Base-by-base conservation (phyloP, 768 basidiomycete genomes). In the Fistulinella prunicolor region DNA sequence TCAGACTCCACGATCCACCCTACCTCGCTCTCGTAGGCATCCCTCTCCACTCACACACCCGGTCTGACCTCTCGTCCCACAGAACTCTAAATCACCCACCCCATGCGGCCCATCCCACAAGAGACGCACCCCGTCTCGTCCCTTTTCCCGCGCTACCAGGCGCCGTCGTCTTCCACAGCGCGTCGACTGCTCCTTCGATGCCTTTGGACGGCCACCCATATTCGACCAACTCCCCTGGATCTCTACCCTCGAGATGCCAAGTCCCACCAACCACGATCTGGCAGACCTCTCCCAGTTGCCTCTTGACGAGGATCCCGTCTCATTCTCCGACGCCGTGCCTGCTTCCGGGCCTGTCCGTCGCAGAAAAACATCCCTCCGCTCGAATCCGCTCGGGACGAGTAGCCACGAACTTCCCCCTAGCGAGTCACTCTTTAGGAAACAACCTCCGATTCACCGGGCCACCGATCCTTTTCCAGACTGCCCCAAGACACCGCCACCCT, bases 171-270 rank as follows among this genome's bases (percentile, higher is more conserved):
- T 71, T n/a, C 60, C 60, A 28, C 53, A 66, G n/a, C 73, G 71
- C 22, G 38, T 67, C 22, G 77, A 79, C 52, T 74, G 68, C 35
- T 66, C 65, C 23, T 46, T 73, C 48, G 69, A 73, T 35, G 55
- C 70, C 32, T 57, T 59, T 51, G 59, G 55, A 4, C 63, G 69
- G 2, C 49, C 61, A 30, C 54, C 71, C 38, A 54, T 70, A 36
- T 84, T 86, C 60, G 85, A 86, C 68, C 70, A 74, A 22, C 75
- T 87, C 9, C 82, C 85, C 4, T 87, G 85, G 84, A 81, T 84
- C 44, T 72, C 82, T 21, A 72, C 78, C 8, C 68, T 86, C 42
- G 79, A 86, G 43, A 50, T 66, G 43, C 51, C 76, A 6, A 70
- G 75, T 13, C 71, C 76, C 44, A 46, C 70, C 56, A 69, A 73